Evolutionary conservation across 495 filamentous ascomycete genomes (phyloP).

Genomic region (Bathelium albidoporum): DNA sequence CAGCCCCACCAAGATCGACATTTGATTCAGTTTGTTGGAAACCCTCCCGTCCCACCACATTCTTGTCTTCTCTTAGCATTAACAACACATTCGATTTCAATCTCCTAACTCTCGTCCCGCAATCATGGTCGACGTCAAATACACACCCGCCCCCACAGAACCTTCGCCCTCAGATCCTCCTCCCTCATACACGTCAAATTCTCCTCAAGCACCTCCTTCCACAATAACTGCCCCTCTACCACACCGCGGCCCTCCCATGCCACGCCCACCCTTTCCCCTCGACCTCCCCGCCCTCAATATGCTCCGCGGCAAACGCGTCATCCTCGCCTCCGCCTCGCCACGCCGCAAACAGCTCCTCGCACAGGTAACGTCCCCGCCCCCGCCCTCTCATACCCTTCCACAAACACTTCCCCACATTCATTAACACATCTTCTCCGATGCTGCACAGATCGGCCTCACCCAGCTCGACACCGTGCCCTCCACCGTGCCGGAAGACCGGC

Average conservation of each 20-base stretch:
- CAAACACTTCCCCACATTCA: not conserved
- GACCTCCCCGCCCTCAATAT: constrained; percentile 64
- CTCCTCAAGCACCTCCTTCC: not conserved
- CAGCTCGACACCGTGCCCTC: constrained; percentile 76
- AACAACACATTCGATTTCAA: too few species aligned
- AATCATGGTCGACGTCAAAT: constrained; percentile 3
- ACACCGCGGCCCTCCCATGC: constrained; percentile 11
- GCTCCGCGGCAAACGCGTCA: constrained; percentile 62
- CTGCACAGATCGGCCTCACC: constrained; percentile 57
- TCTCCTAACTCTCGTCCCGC: not conserved
- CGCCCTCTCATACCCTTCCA: not conserved
- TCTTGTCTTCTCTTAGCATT: too few species aligned
- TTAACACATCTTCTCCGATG: too few species aligned
- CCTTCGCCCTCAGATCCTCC: constrained; percentile 2
- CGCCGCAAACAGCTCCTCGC: constrained; percentile 69
- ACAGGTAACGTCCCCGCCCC: constrained; percentile 35
- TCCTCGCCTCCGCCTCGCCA: constrained; percentile 83
- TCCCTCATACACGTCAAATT: not conserved
- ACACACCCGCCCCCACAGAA: not conserved
- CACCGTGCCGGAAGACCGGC: constrained; percentile 66
- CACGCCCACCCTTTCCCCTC: constrained; percentile 51
- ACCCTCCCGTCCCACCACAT: too few species aligned
- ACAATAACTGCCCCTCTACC: not conserved
- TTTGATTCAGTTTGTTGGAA: too few species aligned
- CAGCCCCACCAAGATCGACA: too few species aligned